phyloP scores from a whole-genome alignment of 495 filamentous ascomycete genomes.

The Chlorociboria aeruginascens region DNA sequence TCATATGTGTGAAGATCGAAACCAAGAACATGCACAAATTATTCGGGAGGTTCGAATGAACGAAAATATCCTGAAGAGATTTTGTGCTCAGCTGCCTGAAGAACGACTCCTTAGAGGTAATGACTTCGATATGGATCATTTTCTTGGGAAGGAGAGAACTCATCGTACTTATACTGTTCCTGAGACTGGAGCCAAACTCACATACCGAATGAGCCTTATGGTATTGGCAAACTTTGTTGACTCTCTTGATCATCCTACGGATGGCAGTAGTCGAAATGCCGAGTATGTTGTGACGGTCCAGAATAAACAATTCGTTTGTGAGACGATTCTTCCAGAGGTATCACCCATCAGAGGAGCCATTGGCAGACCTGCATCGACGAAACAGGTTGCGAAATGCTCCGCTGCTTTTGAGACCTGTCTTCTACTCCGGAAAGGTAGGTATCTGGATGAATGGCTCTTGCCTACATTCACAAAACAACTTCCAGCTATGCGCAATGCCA shows the following conservation, averaged over 20 bases:
- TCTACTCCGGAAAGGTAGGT: slow-evolving; percentile 48
- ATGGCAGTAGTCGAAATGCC: slow-evolving; percentile 34
- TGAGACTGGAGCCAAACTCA: slow-evolving; percentile 67
- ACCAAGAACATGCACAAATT: slow-evolving; percentile 41
- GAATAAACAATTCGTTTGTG: slow-evolving; percentile 58
- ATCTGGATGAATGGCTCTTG: slow-evolving; percentile 61
- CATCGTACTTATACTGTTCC: slow-evolving; percentile 49
- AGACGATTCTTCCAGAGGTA: slow-evolving; percentile 67
- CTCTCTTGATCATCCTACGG: slow-evolving; percentile 46
- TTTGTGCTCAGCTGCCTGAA: slow-evolving; percentile 64
- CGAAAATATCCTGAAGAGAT: slow-evolving; percentile 51
- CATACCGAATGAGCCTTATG: slow-evolving; percentile 56
- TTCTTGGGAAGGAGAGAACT: slow-evolving; percentile 42
- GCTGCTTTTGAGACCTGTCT: slow-evolving; percentile 83
- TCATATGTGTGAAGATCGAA: slow-evolving; percentile 66
- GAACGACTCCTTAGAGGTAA: slow-evolving; percentile 59
- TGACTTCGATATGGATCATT: slow-evolving; percentile 41
- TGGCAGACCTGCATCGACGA: slow-evolving; percentile 49
- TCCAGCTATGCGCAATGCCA: slow-evolving; percentile 81
- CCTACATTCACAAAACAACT: slow-evolving; percentile 62
- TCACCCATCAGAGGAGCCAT: slow-evolving; percentile 58
- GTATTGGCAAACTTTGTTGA: slow-evolving; percentile 47
- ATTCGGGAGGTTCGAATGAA: slow-evolving; percentile 42
- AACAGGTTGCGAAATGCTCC: slow-evolving; percentile 73
- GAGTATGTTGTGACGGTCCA: slow-evolving; percentile 49